phyloP scores from a whole-genome alignment of 108 stramenopile genomes.

The Cyclotella kingstonii region DNA sequence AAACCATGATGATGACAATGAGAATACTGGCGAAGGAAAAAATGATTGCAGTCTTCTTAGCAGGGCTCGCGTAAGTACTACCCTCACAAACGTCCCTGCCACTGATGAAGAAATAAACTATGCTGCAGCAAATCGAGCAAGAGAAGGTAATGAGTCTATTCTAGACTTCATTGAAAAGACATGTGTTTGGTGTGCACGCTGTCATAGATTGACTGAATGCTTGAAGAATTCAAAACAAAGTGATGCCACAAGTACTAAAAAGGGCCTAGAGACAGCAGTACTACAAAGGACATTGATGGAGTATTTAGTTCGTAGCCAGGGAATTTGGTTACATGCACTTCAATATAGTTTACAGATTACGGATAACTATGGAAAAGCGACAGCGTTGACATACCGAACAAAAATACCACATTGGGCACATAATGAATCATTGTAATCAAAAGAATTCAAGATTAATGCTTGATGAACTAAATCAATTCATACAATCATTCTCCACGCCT shows the following conservation, averaged over 20 bases:
- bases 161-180: slow-evolving; percentile 72
- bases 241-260: not conserved
- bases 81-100: slow-evolving; percentile 58
- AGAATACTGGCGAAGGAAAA: not conserved
- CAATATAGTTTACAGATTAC: slow-evolving; percentile 55
- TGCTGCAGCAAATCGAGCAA: slow-evolving; percentile 27
- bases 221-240: slow-evolving; percentile 8
- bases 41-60: not conserved
- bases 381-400: slow-evolving; percentile 14
- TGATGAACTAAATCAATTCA: too few relatives aligned
- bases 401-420: slow-evolving; percentile 20
- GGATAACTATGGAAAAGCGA: slow-evolving; percentile 21
- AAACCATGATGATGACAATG: not conserved
- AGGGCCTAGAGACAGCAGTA: slow-evolving; percentile 6
- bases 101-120: slow-evolving; percentile 62
- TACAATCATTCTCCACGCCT: slow-evolving; percentile 8
- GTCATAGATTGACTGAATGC: slow-evolving; percentile 30
- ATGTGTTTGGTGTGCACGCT: slow-evolving; percentile 85
- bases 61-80: slow-evolving; percentile 19
- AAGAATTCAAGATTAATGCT: too few relatives aligned
- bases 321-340: slow-evolving; percentile 85
- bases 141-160: slow-evolving; percentile 55
- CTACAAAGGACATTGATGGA: slow-evolving; percentile 53
- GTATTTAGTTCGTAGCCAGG: slow-evolving; percentile 70
- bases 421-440: not conserved